Evolutionary conservation across 73 alveolate genomes (phyloP), one percentile per base, ranked within the genome.

Genomic region (Paramecium octaurelia): DNA sequence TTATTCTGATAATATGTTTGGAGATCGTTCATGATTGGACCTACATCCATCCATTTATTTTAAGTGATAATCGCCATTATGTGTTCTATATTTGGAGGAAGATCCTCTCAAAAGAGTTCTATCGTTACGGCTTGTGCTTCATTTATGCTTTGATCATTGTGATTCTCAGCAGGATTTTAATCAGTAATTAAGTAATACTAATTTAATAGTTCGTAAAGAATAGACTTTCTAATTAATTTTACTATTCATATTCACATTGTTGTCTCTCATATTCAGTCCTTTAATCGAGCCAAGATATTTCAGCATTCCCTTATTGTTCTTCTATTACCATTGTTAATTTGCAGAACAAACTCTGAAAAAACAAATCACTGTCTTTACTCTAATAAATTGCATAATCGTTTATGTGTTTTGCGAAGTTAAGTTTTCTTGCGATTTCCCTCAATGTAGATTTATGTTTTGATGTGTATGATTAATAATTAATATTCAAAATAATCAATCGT

Each of bases 61-160:
- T 93, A 43, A 48, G 94, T 8, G 96, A 93, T 57, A 93, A 93
- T 54, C 76, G 93, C 7, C 96, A 93, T 88, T 93, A 93, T 40
- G 89, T 86, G 29, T 93, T 93, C 58, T 93, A 93, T 90, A 87
- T 93, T 84, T 93, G 95, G 94, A 93, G 89, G 46, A 88, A 54
- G 24, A 48, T 93, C 23, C 58, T 88, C 14, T 93, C 93, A 0
- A 85, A 89, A 27, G 29, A 48, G 8, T 12, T 87, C 1, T 70
- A 70, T 24, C 50, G 69, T 43, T 83, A 58, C 59, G 8, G 29
- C 7, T 76, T 76, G 27, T 59, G 85, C 24, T 36, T 86, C 35
- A 14, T 68, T 12, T 88, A 86, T 73, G 58, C 92, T 40, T 87
- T 83, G 40, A 31, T 75, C 0, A 27, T 84, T 9, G 58, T 48